Base-by-base conservation (phyloP, 2,329 filamentous ascomycete species). In the Pseudogymnoascus sp. region DNA sequence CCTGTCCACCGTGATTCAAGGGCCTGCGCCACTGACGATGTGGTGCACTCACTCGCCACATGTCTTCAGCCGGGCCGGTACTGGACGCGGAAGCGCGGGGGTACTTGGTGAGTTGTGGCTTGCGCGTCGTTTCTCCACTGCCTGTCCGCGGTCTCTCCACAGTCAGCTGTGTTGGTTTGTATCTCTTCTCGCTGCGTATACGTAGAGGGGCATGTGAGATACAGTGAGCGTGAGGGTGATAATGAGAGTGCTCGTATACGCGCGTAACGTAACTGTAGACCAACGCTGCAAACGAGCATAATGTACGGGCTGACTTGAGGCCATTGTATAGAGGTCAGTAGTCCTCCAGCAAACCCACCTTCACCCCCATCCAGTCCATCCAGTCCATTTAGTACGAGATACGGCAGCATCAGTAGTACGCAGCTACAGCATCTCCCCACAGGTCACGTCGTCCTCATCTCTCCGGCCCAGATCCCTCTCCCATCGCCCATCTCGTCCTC, bases 21-120 rank as follows among this genome's bases (percentile, higher is more conserved):
- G 42, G 42, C 21, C 42, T 46, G 42, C 42, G 42, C 42, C 42
- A 46, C 42, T 46, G 42, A 46, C 42, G 42, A 46, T 46, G 42
- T 46, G 21, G 42, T 46, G 28, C 28, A 25, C 25, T 18, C 40
- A 18, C 18, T 18, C 18, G 42, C 42, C 42, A 46, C 42, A 46
- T 46, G 42, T 46, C 21, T 23, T 46, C 42, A 25, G 42, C 42
- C 11, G 42, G 42, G 18, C 42, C 11, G 14, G 42, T 42, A 12
- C 28, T 34, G 31, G 8, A 31, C 16, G 40, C 16, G 40, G 40
- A 11, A 43, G 40, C 5, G 40, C 9, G 40, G 40, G 11, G 21
- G 4, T 43, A 21, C 42, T 6, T 46, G 21, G 25, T 9, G 8
- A 46, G 42, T 21, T 46, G 42, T 46, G 42, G 42, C 42, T 46